phyloP scores from a whole-genome alignment of 768 basidiomycete species.

The Saitozyma sp. region DNA sequence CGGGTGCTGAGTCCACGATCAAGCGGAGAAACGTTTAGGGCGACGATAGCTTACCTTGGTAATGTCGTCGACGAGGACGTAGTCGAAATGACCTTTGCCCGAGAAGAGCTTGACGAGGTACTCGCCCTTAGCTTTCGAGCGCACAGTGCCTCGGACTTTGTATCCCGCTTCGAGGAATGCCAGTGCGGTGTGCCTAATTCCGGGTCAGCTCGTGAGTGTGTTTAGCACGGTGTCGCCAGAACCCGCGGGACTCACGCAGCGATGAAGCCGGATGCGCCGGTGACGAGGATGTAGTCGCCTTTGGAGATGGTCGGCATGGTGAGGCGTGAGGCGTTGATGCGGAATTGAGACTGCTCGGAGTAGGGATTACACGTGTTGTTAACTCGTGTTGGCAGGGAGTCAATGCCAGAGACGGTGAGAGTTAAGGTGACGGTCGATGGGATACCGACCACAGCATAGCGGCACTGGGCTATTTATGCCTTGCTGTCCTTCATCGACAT shows the following conservation, averaged over 20 bases:
- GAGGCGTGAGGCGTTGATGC: too few relatives aligned
- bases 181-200: too few relatives aligned
- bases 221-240: neutral
- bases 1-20: neutral
- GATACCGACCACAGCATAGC: too few relatives aligned
- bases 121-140: conserved; percentile 62
- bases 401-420: too few relatives aligned
- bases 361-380: too few relatives aligned
- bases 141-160: conserved; percentile 61
- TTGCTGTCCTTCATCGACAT: too few relatives aligned
- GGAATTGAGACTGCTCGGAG: too few relatives aligned
- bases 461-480: too few relatives aligned
- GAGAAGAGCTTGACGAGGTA: conserved; percentile 61
- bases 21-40: neutral
- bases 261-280: conserved; percentile 46
- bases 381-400: too few relatives aligned
- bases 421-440: too few relatives aligned
- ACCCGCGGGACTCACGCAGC: conserved; percentile 7
- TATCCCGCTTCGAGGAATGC: too few relatives aligned
- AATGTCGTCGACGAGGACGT: conserved; percentile 73
- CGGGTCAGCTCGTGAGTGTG: too few relatives aligned
- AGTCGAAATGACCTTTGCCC: conserved; percentile 56
- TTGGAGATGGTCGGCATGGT: conserved; percentile 25
- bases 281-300: conserved; percentile 32
- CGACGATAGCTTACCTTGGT: conserved; percentile 54